phyloP scores from a whole-genome alignment of 306 rosid genomes.

The Arachis stenosperma region DNA sequence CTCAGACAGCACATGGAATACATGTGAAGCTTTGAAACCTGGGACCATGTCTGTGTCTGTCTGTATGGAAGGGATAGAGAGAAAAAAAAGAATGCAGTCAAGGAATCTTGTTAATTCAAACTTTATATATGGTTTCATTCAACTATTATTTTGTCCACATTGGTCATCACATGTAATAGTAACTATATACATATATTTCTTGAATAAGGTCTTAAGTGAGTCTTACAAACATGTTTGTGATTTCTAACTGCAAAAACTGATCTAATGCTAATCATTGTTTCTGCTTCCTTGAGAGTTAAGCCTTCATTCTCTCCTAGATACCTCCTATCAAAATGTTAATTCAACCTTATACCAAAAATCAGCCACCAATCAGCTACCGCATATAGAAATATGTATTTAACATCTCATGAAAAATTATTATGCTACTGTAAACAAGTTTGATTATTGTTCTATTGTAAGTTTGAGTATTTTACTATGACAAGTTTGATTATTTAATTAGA shows the following conservation, averaged over 20 bases:
- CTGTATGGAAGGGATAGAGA: background rate
- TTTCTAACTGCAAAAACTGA: conserved; percentile 38
- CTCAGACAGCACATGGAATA: conserved; percentile 59
- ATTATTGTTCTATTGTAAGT: too few species aligned
- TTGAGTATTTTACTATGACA: too few species aligned
- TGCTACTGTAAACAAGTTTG: too few species aligned
- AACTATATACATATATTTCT: background rate
- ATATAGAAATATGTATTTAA: too few species aligned
- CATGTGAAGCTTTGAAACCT: conserved; percentile 46
- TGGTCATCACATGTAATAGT: background rate
- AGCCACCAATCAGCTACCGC: too few species aligned
- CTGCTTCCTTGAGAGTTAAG: conserved; percentile 34
- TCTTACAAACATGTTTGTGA: background rate
- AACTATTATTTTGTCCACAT: background rate
- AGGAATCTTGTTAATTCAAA: conserved; percentile 28
- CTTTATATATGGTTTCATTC: background rate
- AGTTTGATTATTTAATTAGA: too few species aligned
- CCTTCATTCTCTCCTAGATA: conserved; percentile 33
- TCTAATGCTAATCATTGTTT: conserved; percentile 50
- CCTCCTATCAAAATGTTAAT: background rate
- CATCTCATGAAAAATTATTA: too few species aligned
- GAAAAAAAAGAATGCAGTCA: conserved; percentile 18
- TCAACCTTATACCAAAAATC: too few species aligned
- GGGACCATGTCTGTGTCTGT: conserved; percentile 47
- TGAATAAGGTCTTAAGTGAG: too few species aligned